These are phyloP conservation scores for Dendryphion nanum DNA, from an alignment of 2,329 filamentous ascomycete species.

Conservation along the genomic window DNA sequence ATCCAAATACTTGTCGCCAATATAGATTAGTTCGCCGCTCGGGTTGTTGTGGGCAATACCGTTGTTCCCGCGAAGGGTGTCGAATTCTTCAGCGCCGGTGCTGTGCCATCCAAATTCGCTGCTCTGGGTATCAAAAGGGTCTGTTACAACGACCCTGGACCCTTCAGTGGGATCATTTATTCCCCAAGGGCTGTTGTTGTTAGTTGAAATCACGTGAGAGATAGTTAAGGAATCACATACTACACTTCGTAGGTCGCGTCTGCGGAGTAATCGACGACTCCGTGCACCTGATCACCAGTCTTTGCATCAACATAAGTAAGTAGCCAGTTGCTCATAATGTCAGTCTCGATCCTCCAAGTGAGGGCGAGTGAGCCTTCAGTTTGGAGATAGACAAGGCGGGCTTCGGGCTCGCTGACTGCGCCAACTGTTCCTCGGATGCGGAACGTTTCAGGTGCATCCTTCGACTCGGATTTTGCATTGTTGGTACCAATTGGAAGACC, in stretches of 20 bases:
- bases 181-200: slow-evolving; percentile 43
- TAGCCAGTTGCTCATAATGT: slow-evolving; percentile 58
- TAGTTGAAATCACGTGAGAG: slow-evolving; percentile 6
- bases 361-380: slow-evolving; percentile 51
- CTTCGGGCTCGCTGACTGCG: slow-evolving; percentile 53
- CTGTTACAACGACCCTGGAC: slow-evolving; percentile 42
- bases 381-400: slow-evolving; percentile 56
- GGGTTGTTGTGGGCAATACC: slow-evolving; percentile 56
- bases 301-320: slow-evolving; percentile 57
- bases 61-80: slow-evolving; percentile 59
- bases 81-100: slow-evolving; percentile 50
- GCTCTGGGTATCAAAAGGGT: slow-evolving; percentile 50
- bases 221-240: slow-evolving; percentile 22
- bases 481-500: slow-evolving; percentile 44
- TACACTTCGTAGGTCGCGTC: slow-evolving; percentile 58
- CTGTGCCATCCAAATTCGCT: slow-evolving; percentile 57
- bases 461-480: slow-evolving; percentile 41
- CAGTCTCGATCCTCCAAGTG: slow-evolving; percentile 60
- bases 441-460: slow-evolving; percentile 38
- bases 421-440: slow-evolving; percentile 51
- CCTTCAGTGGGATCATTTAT: slow-evolving; percentile 56
- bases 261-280: slow-evolving; percentile 58
- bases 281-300: slow-evolving; percentile 49
- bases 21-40: slow-evolving; percentile 35
- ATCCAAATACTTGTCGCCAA: slow-evolving; percentile 43